phyloP scores from a whole-genome alignment of 129 eudicot species.

The Silybum marianum region DNA sequence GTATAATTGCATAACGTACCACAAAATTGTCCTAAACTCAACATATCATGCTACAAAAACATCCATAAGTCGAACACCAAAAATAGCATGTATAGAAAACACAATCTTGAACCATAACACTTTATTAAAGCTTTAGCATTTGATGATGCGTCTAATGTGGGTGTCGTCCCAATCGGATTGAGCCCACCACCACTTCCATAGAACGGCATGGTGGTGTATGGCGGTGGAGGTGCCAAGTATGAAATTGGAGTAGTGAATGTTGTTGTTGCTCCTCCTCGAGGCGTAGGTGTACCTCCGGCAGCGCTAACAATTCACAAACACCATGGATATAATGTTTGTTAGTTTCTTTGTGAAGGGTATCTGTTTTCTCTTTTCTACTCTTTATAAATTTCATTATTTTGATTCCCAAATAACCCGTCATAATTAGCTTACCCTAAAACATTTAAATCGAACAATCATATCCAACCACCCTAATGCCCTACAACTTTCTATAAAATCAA shows the following conservation, averaged over 20 bases:
- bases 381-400: too few species aligned
- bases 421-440: too few species aligned
- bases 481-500: neutral
- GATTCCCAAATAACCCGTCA: too few species aligned
- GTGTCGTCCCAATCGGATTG: conserved; percentile 36
- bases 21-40: conserved; percentile 41
- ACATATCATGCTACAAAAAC: conserved; percentile 20
- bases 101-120: neutral
- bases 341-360: neutral
- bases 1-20: conserved; percentile 3
- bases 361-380: too few species aligned
- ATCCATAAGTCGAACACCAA: conserved; percentile 18
- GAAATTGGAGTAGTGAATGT: conserved; percentile 26
- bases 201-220: conserved; percentile 27
- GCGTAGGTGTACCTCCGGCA: conserved; percentile 53
- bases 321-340: neutral
- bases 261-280: conserved; percentile 37
- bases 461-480: too few species aligned
- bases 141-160: conserved; percentile 24
- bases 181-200: conserved; percentile 33
- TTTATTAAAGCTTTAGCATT: conserved; percentile 23
- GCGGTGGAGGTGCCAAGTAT: conserved; percentile 31
- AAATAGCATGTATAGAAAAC: neutral
- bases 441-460: too few species aligned
- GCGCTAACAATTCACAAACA: conserved; percentile 34